Evolutionary conservation across 495 filamentous ascomycete species (phyloP).

Genomic region (Trichoderma reesei): DNA sequence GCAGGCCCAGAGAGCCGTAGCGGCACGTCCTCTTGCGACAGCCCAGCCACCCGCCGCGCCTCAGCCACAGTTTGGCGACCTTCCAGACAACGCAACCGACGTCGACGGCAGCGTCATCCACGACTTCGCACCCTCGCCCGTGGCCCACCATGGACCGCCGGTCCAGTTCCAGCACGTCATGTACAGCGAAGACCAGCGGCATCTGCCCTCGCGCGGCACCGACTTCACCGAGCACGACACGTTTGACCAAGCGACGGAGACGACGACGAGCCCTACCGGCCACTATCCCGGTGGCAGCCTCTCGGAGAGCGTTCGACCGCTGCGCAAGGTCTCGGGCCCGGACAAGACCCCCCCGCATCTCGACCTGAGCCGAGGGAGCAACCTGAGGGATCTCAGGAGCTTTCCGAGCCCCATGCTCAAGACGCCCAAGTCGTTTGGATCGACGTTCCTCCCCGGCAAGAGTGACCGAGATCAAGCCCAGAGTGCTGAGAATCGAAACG

Average conservation of each 20-base stretch:
- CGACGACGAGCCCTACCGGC: slow-evolving; percentile 63
- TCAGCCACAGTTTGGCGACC: slow-evolving; percentile 16
- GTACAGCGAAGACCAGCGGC: slow-evolving; percentile 11
- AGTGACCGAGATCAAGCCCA: slow-evolving; percentile 24
- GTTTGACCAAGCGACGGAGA: slow-evolving; percentile 56
- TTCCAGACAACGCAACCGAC: slow-evolving; percentile 27
- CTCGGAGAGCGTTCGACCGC: slow-evolving; percentile 62
- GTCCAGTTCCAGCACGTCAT: slow-evolving; percentile 30
- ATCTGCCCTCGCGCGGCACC: slow-evolving; percentile 62
- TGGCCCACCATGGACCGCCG: slow-evolving; percentile 46
- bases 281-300: slow-evolving; percentile 56
- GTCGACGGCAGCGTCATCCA: slow-evolving; percentile 19
- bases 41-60: slow-evolving; percentile 24
- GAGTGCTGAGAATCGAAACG: slow-evolving; percentile 42
- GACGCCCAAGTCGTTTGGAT: slow-evolving; percentile 65
- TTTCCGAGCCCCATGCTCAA: slow-evolving; percentile 47
- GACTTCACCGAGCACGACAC: slow-evolving; percentile 58
- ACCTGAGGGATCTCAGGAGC: slow-evolving; percentile 35
- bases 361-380: slow-evolving; percentile 48
- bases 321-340: slow-evolving; percentile 32
- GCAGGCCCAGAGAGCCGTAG: slow-evolving; percentile 72
- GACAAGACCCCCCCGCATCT: slow-evolving; percentile 38
- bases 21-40: slow-evolving; percentile 27
- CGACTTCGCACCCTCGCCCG: neutral
- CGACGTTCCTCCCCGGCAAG: slow-evolving; percentile 45